Percentiles rank a stretch among this genome's conserved stretches.
phyloP scores from a whole-genome alignment of 768 basidiomycete species.

The Scleroderma bovista region DNA sequence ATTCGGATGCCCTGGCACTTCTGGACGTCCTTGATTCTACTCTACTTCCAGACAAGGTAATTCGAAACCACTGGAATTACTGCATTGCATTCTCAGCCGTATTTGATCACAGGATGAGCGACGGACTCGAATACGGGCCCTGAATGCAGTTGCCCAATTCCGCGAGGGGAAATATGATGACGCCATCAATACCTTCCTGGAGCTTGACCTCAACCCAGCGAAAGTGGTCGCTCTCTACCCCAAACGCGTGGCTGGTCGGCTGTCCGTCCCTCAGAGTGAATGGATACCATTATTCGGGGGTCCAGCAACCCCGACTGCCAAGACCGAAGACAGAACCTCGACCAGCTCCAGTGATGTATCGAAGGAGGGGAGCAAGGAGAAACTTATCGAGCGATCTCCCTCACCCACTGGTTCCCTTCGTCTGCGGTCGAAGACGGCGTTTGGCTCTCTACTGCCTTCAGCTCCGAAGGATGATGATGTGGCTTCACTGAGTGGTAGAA shows the following conservation, averaged over 20 bases:
- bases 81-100: conserved; percentile 1
- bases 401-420: conserved; percentile 39
- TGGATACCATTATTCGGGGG: conserved; percentile 90
- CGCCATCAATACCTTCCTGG: conserved; percentile 84
- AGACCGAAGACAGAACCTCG: conserved; percentile 22
- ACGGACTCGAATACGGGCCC: conserved; percentile 53
- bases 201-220: conserved; percentile 87
- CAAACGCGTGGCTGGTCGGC: conserved; percentile 69
- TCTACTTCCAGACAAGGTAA: conserved; percentile 59
- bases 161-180: conserved; percentile 58
- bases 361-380: conserved; percentile 20
- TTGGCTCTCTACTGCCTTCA: conserved; percentile 43
- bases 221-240: conserved; percentile 91
- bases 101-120: conserved; percentile 43
- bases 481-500: conserved; percentile 42
- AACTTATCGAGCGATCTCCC: conserved; percentile 26
- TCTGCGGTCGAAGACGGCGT: conserved; percentile 47
- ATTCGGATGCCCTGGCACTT: conserved; percentile 75
- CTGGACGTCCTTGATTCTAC: conserved; percentile 63
- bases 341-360: conserved; percentile 24
- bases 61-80: background rate
- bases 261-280: conserved; percentile 58
- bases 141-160: conserved; percentile 80
- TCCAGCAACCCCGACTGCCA: conserved; percentile 31
- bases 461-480: conserved; percentile 59